Percentiles rank a stretch among this genome's conserved stretches.
Conservation (phyloP, 805 yeast species). For the Barnettozyma vustinii region DNA sequence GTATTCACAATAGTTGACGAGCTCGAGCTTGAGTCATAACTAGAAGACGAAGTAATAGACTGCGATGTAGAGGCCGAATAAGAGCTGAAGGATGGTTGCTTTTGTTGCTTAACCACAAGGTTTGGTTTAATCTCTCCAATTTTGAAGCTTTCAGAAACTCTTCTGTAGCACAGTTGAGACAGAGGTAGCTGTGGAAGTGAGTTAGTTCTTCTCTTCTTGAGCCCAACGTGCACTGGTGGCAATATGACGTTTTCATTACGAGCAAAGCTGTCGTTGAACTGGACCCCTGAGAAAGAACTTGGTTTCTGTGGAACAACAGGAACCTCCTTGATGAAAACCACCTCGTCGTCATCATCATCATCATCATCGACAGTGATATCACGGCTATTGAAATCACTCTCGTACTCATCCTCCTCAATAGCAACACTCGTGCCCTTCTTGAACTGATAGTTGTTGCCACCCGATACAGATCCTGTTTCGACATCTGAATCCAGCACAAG, state of each 20-base stretch:
- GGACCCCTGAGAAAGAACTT: background rate
- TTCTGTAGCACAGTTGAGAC: slow-evolving; percentile 37
- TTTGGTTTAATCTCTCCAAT: slow-evolving; percentile 39
- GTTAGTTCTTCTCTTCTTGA: slow-evolving; percentile 43
- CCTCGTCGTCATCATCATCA: slow-evolving; percentile 13
- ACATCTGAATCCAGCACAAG: slow-evolving; percentile 38
- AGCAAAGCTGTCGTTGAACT: slow-evolving; percentile 1
- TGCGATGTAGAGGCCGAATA: background rate
- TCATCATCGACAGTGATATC: slow-evolving; percentile 5
- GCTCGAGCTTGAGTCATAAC: slow-evolving; percentile 8
- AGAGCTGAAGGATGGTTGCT: slow-evolving; percentile 4
- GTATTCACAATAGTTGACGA: slow-evolving; percentile 3
- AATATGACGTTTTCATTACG: slow-evolving; percentile 5
- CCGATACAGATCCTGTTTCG: slow-evolving; percentile 28
- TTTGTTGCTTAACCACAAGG: slow-evolving; percentile 15
- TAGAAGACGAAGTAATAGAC: slow-evolving; percentile 6
- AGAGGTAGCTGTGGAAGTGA: slow-evolving; percentile 51
- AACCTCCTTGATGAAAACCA: slow-evolving; percentile 5
- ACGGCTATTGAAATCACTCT: slow-evolving; percentile 1
- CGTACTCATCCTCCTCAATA: slow-evolving; percentile 13
- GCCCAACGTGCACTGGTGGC: slow-evolving; percentile 22
- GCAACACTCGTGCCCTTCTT: slow-evolving; percentile 11
- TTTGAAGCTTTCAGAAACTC: slow-evolving; percentile 32
- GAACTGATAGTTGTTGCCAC: slow-evolving; percentile 16
- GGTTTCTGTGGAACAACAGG: background rate